Conservation (phyloP, 306 rosid species). For the Neltuma alba region DNA sequence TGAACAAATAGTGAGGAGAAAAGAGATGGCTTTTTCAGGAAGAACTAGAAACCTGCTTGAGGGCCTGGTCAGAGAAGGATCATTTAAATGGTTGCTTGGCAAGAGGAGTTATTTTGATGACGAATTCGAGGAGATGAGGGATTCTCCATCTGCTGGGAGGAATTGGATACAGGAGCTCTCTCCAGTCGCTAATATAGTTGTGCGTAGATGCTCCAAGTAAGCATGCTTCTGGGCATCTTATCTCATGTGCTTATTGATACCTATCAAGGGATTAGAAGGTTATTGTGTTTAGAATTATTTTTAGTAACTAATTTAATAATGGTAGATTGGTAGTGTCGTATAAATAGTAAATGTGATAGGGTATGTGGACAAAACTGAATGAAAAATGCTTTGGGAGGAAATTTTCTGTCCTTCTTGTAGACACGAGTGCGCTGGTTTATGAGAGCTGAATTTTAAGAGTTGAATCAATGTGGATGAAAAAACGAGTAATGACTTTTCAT, state of each 20-base stretch:
- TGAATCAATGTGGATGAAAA: not conserved
- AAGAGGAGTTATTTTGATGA: slow-evolving; percentile 66
- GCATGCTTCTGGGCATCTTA: slow-evolving; percentile 32
- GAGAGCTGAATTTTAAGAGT: not conserved
- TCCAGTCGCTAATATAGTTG: slow-evolving; percentile 80
- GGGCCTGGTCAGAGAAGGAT: slow-evolving; percentile 86
- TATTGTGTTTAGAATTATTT: not conserved
- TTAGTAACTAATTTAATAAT: not conserved
- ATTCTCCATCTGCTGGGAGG: slow-evolving; percentile 72
- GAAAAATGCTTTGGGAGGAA: not conserved
- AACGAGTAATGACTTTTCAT: not conserved
- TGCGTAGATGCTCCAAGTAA: slow-evolving; percentile 91
- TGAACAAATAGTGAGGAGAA: slow-evolving; percentile 23
- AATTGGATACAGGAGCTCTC: slow-evolving; percentile 82
- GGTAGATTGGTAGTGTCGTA: not conserved
- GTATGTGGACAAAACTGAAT: not conserved
- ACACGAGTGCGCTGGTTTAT: not conserved
- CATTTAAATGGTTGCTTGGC: slow-evolving; percentile 92
- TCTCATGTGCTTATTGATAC: slow-evolving; percentile 3
- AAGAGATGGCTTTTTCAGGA: slow-evolving; percentile 68
- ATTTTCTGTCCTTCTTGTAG: not conserved
- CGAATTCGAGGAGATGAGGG: slow-evolving; percentile 81
- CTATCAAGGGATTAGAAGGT: not conserved
- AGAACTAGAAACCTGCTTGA: slow-evolving; percentile 84
- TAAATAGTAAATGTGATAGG: not conserved